Percentiles rank a stretch among this genome's conserved stretches.
phyloP scores from a whole-genome alignment of 2,329 filamentous ascomycete genomes.

The Cytospora piceicola region DNA sequence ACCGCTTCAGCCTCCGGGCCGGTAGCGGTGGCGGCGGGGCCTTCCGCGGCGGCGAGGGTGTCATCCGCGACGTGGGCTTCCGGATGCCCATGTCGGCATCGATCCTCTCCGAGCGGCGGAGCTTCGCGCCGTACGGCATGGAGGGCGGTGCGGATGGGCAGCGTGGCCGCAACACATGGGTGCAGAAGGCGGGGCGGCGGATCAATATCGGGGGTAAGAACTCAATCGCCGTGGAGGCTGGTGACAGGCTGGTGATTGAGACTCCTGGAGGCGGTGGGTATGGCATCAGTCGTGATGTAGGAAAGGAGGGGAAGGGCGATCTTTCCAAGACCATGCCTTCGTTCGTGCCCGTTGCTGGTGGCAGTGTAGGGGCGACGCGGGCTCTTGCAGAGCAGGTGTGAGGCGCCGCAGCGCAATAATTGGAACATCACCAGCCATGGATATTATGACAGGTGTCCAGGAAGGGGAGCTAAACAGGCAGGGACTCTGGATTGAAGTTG shows the following conservation, averaged over 20 bases:
- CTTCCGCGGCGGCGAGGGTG: conserved; percentile 40
- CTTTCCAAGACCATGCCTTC: background rate
- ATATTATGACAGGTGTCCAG: too few species aligned
- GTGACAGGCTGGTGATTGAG: conserved; percentile 43
- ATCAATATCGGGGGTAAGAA: conserved; percentile 41
- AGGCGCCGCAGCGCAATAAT: too few species aligned
- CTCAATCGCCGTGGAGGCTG: conserved; percentile 36
- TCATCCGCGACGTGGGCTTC: conserved; percentile 40
- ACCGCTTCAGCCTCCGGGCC: conserved; percentile 35
- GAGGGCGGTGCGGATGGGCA: conserved; percentile 36
- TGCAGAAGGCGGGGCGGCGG: conserved; percentile 34
- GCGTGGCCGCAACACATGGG: conserved; percentile 30
- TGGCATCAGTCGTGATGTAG: background rate
- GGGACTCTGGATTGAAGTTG: too few species aligned
- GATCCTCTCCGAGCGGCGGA: conserved; percentile 42
- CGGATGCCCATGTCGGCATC: conserved; percentile 39
- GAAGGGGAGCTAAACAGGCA: too few species aligned
- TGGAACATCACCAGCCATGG: too few species aligned
- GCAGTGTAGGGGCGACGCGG: conserved; percentile 1
- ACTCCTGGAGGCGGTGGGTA: conserved; percentile 41
- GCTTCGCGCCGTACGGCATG: conserved; percentile 42
- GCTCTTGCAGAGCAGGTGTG: conserved; percentile 18
- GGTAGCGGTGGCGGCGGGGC: conserved; percentile 38
- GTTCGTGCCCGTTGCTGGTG: conserved; percentile 14
- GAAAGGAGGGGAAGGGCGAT: background rate